These are phyloP conservation scores for Paracoccidioides brasiliensis DNA, from an alignment of 2,329 filamentous ascomycete species.

Conservation along the genomic window DNA sequence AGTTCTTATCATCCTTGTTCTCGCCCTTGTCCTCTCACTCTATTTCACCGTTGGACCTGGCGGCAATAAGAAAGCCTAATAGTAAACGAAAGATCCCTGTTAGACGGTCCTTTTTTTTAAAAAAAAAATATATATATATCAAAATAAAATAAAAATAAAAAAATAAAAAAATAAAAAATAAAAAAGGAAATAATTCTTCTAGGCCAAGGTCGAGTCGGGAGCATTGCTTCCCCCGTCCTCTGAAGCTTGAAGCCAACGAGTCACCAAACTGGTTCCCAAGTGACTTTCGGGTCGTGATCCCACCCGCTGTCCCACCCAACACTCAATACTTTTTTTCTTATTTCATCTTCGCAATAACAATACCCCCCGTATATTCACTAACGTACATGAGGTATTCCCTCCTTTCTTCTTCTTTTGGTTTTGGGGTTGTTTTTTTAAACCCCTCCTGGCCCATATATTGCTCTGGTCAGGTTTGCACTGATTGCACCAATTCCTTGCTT, in stretches of 20 bases:
- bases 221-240: too few relatives aligned
- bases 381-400: slow-evolving; percentile 6
- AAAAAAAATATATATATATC: too few relatives aligned
- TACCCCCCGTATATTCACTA: not conserved
- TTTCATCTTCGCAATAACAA: not conserved
- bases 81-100: not conserved
- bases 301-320: too few relatives aligned
- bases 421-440: slow-evolving; percentile 11
- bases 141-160: too few relatives aligned
- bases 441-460: not conserved
- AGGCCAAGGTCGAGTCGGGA: too few relatives aligned
- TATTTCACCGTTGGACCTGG: slow-evolving; percentile 9
- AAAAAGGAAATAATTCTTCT: too few relatives aligned
- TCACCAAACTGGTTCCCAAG: too few relatives aligned
- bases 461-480: too few relatives aligned
- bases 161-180: too few relatives aligned
- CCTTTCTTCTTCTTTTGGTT: slow-evolving; percentile 9
- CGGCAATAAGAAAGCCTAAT: slow-evolving; percentile 7
- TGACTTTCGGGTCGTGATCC: too few relatives aligned
- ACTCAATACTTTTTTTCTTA: not conserved
- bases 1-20: slow-evolving; percentile 44
- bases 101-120: not conserved
- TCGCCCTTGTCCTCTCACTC: slow-evolving; percentile 36
- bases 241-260: too few relatives aligned
- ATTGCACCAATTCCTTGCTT: too few relatives aligned